Base-by-base conservation (phyloP, 352 stramenopile species). In the Globisporangium yorkense region DNA sequence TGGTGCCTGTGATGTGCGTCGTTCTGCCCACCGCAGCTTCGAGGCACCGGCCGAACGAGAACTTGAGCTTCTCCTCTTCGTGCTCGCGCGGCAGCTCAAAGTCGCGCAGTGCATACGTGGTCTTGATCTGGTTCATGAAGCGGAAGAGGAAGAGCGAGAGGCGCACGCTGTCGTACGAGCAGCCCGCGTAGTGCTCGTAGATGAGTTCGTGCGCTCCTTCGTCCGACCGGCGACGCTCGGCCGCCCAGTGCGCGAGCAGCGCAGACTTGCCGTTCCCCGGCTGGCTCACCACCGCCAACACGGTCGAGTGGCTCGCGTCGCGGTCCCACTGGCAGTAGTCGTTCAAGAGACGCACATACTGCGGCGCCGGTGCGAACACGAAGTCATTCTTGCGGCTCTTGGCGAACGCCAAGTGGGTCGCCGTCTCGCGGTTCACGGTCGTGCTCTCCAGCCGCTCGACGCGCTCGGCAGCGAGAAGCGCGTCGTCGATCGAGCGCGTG, bases 1-100 rank as follows among this genome's bases (percentile, higher is more conserved):
- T 72, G 1, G 74, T 44, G 20, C 58, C 59, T 0, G 61, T 56
- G 29, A 72, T 65, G n/a, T 85, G 49, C 33, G 63, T 67, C 54
- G 73, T 55, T 8, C 71, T 68, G 43, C 78, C 71, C 7, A 84
- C 74, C 1, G 78, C 84, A 27, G 77, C 81, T 57, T 92, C 82
- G 24, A 94, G 72, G 50, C 84, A 94, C 8, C 84, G 74, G 24
- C 64, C 79, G 21, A 94, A 81, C 0, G 84, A 92, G 24, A 92
- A 94, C 60, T 91, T 92, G 61, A 94, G 75, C 57, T 92, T 92
- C 53, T 94, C 82, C 58, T 94, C 84, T 45, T 94, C 82, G 59
- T 92, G 75, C 29, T 91, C 82, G 31, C 66, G 77, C 12, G 82
- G 82, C 7, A 92, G 67, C 53, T 94, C 84, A 53, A 94, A 94